Evolutionary conservation across 345 rosid species (phyloP).

Genomic region (Populus euphratica): DNA sequence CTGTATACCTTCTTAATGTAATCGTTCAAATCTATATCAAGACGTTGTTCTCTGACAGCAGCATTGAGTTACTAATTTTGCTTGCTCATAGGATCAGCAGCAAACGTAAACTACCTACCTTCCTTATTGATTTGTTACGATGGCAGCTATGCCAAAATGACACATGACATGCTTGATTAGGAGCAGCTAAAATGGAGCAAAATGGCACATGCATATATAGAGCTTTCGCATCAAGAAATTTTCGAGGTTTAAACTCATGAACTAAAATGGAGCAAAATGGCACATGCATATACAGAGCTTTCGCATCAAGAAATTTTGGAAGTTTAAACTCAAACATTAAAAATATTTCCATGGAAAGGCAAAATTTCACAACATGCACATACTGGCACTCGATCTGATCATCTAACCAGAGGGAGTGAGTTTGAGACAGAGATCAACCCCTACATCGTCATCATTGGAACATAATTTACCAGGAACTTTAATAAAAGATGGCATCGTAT

Average conservation of each 20-base stretch:
- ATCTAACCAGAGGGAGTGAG: slow-evolving; percentile 36
- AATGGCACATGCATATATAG: neutral
- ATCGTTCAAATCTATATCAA: no score
- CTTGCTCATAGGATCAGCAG: neutral
- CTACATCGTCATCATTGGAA: slow-evolving; percentile 26
- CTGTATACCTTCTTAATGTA: no score
- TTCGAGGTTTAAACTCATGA: neutral
- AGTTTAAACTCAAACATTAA: neutral
- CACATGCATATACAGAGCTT: neutral
- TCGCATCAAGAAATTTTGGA: neutral
- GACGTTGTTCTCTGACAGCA: neutral
- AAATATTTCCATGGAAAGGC: neutral
- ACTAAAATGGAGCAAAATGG: neutral
- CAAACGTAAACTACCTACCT: neutral
- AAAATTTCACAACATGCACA: neutral
- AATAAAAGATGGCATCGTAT: slow-evolving; percentile 5
- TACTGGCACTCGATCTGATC: neutral
- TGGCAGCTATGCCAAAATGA: neutral
- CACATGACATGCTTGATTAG: neutral
- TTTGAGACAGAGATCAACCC: slow-evolving; percentile 49
- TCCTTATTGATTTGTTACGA: neutral
- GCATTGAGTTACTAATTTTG: neutral
- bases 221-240: neutral
- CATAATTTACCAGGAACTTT: slow-evolving; percentile 24
- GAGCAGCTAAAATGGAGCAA: neutral